Evolutionary conservation across 1,284 basidiomycete species (phyloP).

Genomic region (Microbotryum lychnidis-dioicae): DNA sequence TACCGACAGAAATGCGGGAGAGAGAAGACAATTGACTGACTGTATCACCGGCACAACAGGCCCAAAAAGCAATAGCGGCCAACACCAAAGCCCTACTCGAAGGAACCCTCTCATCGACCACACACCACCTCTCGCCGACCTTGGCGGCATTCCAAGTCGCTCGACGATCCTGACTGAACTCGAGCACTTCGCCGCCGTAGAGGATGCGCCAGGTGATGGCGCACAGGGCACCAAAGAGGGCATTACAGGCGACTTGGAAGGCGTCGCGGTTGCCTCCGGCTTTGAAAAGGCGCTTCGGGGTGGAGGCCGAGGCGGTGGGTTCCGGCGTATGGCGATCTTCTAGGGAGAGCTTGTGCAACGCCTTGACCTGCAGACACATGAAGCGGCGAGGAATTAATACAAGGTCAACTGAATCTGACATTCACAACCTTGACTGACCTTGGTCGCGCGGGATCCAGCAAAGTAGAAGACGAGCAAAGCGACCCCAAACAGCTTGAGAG

Average conservation of each 20-base stretch:
- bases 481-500: conserved; percentile 58
- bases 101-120: conserved; percentile 45
- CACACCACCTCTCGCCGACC: conserved; percentile 49
- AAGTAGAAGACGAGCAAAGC: conserved; percentile 65
- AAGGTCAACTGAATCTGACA: conserved; percentile 2
- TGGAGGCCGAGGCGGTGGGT: background rate
- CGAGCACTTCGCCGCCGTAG: conserved; percentile 26
- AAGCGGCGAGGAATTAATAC: too few relatives aligned
- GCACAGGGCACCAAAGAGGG: conserved; percentile 53
- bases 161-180: too few relatives aligned
- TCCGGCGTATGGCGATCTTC: conserved; percentile 50
- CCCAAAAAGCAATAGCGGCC: conserved; percentile 56
- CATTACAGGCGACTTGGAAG: conserved; percentile 67
- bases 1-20: background rate
- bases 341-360: conserved; percentile 55
- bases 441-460: conserved; percentile 9
- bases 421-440: conserved; percentile 47
- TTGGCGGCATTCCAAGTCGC: conserved; percentile 16
- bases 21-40: conserved; percentile 43
- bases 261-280: conserved; percentile 54
- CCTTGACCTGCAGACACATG: conserved; percentile 42
- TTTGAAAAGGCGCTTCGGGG: conserved; percentile 54
- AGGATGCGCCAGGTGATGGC: conserved; percentile 30
- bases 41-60: conserved; percentile 75
- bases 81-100: conserved; percentile 58